phyloP scores from a whole-genome alignment of 2,329 filamentous ascomycete genomes.

The Passalora sequoiae region DNA sequence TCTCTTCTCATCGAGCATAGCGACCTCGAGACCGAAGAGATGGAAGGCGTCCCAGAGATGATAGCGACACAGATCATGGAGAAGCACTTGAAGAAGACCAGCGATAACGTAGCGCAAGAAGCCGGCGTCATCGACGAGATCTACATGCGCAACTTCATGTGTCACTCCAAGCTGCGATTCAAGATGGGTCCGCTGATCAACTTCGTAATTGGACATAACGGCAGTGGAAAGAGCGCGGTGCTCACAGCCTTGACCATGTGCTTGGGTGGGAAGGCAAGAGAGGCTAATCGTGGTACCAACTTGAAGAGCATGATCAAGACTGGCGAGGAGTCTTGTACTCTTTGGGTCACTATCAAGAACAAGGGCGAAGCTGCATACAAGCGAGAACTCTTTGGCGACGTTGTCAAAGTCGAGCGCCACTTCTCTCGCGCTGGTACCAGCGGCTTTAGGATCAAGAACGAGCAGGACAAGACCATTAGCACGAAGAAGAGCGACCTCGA shows the following conservation, averaged over 20 bases:
- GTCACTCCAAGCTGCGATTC: slow-evolving; percentile 74
- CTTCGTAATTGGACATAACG: slow-evolving; percentile 96
- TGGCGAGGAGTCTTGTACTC: slow-evolving; percentile 66
- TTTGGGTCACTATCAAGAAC: slow-evolving; percentile 88
- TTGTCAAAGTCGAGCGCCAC: slow-evolving; percentile 84
- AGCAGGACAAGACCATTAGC: slow-evolving; percentile 64
- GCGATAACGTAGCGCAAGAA: slow-evolving; percentile 68
- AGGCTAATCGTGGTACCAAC: slow-evolving; percentile 86
- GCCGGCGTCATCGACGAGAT: slow-evolving; percentile 85
- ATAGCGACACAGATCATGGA: slow-evolving; percentile 30
- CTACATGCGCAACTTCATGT: slow-evolving; percentile 93
- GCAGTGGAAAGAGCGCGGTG: slow-evolving; percentile 94
- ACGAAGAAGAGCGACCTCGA: slow-evolving; percentile 82
- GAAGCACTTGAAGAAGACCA: slow-evolving; percentile 23
- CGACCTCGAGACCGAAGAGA: slow-evolving; percentile 24
- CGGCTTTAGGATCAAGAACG: slow-evolving; percentile 81
- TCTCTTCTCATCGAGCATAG: slow-evolving; percentile 1
- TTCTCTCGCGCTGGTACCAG: slow-evolving; percentile 71
- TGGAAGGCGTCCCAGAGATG: slow-evolving; percentile 27
- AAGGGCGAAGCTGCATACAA: slow-evolving; percentile 79
- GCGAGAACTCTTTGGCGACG: slow-evolving; percentile 72
- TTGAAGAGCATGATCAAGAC: slow-evolving; percentile 89
- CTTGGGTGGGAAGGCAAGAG: slow-evolving; percentile 87
- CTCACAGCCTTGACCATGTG: slow-evolving; percentile 89
- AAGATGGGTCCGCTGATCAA: slow-evolving; percentile 92